These are phyloP conservation scores for Ceriops decandra DNA, from an alignment of 345 rosid genomes.

Conservation along the genomic window DNA sequence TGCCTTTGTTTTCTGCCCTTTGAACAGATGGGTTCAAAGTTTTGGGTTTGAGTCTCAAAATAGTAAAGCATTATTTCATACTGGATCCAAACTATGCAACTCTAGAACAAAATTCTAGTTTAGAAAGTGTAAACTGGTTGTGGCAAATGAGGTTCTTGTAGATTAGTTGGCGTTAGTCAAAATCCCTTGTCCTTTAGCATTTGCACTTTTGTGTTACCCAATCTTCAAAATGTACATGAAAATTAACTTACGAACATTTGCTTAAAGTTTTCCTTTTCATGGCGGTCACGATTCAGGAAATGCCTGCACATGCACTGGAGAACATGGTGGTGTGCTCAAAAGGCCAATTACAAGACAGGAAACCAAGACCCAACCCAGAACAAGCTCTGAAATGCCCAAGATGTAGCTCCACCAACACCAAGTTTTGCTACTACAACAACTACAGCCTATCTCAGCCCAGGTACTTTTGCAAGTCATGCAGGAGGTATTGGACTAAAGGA, in stretches of 20 bases:
- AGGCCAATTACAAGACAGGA: constrained; percentile 52
- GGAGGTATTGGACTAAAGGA: constrained; percentile 88
- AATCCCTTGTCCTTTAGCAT: too few relatives aligned
- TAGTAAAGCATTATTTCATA: too few relatives aligned
- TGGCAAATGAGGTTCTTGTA: too few relatives aligned
- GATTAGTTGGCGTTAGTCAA: too few relatives aligned
- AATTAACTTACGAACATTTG: not conserved
- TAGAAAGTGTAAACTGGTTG: too few relatives aligned
- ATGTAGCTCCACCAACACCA: constrained; percentile 78
- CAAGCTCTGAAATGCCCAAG: constrained; percentile 69
- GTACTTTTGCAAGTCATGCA: constrained; percentile 81
- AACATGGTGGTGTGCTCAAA: constrained; percentile 62
- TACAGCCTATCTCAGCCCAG: constrained; percentile 82
- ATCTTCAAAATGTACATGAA: too few relatives aligned
- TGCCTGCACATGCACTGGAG: constrained; percentile 36
- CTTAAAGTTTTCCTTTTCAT: not conserved
- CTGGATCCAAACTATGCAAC: too few relatives aligned
- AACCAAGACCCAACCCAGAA: constrained; percentile 55
- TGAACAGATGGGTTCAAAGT: too few relatives aligned
- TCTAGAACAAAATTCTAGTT: too few relatives aligned
- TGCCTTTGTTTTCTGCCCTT: too few relatives aligned
- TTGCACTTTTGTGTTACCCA: too few relatives aligned
- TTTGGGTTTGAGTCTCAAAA: too few relatives aligned
- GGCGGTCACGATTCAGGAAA: not conserved
- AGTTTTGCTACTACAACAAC: constrained; percentile 90